A percentile compares a stretch with the other conserved stretches of the same genome.
These are phyloP conservation scores for Barnettozyma pratensis DNA, from an alignment of 805 yeast genomes.

Conservation along the genomic window DNA sequence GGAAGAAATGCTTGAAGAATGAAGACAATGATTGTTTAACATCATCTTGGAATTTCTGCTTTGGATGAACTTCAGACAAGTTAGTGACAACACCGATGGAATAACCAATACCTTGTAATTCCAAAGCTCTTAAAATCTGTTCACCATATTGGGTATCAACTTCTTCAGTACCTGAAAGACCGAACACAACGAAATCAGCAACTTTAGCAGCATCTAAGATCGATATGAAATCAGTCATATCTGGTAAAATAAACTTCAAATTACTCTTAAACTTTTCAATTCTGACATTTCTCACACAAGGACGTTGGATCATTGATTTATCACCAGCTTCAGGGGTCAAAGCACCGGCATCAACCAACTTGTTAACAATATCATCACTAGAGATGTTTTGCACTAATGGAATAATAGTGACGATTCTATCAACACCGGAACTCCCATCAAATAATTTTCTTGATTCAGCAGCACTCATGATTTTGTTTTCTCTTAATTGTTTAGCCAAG, in stretches of 20 bases:
- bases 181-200: constrained; percentile 85
- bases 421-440: constrained; percentile 76
- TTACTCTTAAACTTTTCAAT: constrained; percentile 69
- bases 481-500: constrained; percentile 68
- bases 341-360: constrained; percentile 38
- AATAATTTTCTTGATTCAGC: constrained; percentile 62
- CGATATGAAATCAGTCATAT: constrained; percentile 56
- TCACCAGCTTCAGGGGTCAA: constrained; percentile 28
- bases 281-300: constrained; percentile 47
- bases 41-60: constrained; percentile 72
- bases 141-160: constrained; percentile 80
- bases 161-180: constrained; percentile 82
- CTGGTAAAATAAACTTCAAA: constrained; percentile 69
- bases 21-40: constrained; percentile 58
- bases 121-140: constrained; percentile 80
- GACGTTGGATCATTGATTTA: constrained; percentile 30
- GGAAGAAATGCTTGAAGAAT: constrained; percentile 71
- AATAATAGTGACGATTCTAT: constrained; percentile 75
- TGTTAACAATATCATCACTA: constrained; percentile 47
- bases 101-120: constrained; percentile 87
- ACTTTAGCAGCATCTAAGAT: constrained; percentile 83
- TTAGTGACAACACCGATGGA: constrained; percentile 77
- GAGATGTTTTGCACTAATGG: constrained; percentile 73
- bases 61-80: constrained; percentile 58
- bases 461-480: constrained; percentile 59